These are phyloP conservation scores for Dorcoceras hygrometricum DNA, from an alignment of 257 asterid species.

Conservation along the genomic window DNA sequence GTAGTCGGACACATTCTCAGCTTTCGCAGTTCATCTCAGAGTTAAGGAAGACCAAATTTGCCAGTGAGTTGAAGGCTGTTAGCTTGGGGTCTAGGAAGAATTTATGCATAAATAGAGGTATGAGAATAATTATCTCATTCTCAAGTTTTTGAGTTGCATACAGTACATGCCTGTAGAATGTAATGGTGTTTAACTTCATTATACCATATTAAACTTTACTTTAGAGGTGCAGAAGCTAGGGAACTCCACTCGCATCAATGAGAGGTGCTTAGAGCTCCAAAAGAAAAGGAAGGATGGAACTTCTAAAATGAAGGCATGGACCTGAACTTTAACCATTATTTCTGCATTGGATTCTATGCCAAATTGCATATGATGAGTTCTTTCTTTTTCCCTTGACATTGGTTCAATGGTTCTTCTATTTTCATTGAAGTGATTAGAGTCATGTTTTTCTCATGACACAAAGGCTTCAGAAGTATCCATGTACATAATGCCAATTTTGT, in stretches of 20 bases:
- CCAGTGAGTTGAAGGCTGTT: slow-evolving; percentile 66
- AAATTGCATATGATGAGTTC: neutral
- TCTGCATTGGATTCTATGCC: slow-evolving; percentile 1
- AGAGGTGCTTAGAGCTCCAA: slow-evolving; percentile 93
- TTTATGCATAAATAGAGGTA: slow-evolving; percentile 91
- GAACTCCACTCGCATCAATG: slow-evolving; percentile 64
- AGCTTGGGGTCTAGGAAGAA: slow-evolving; percentile 94
- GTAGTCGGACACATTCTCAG: slow-evolving; percentile 97
- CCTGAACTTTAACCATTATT: slow-evolving; percentile 17
- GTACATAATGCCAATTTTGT: too few relatives aligned
- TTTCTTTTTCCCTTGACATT: slow-evolving; percentile 12
- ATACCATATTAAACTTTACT: slow-evolving; percentile 26
- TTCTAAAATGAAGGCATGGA: slow-evolving; percentile 66
- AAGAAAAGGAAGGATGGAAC: slow-evolving; percentile 52
- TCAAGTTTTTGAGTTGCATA: slow-evolving; percentile 11
- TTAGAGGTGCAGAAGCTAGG: slow-evolving; percentile 78
- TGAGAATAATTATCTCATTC: slow-evolving; percentile 11
- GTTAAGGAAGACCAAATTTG: slow-evolving; percentile 79
- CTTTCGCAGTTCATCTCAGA: slow-evolving; percentile 94
- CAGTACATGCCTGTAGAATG: slow-evolving; percentile 3
- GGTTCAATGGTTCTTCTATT: neutral
- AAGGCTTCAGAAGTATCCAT: neutral
- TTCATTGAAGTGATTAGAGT: neutral
- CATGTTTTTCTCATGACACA: slow-evolving; percentile 14
- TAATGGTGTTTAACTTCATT: slow-evolving; percentile 5